Percentiles rank a stretch among this genome's conserved stretches.
Evolutionary conservation across 345 rosid species (phyloP).

Genomic region (Camelina sativa): DNA sequence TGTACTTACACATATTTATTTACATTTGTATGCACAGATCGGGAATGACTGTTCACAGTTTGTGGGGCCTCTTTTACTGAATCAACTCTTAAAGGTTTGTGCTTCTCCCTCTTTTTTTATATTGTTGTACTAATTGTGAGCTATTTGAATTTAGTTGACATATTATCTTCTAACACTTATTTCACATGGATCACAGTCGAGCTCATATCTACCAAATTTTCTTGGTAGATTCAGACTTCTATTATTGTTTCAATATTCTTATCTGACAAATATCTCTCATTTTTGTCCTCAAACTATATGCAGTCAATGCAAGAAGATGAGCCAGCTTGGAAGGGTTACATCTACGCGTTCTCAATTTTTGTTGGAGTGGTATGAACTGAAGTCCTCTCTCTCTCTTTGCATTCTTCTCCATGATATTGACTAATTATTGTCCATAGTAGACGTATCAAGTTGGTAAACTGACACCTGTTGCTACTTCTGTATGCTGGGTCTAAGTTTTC

Average conservation of each 20-base stretch:
- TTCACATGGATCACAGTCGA: constrained; percentile 27
- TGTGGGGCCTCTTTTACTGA: constrained; percentile 89
- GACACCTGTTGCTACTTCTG: constrained; percentile 12
- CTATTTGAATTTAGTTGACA: constrained; percentile 8
- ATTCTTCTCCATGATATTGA: constrained; percentile 9
- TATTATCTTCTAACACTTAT: background rate
- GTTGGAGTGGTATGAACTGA: constrained; percentile 47
- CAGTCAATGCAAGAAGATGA: constrained; percentile 98
- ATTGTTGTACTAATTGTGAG: constrained; percentile 8
- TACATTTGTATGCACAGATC: constrained; percentile 30
- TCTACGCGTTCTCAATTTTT: constrained; percentile 51
- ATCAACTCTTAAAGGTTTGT: constrained; percentile 84
- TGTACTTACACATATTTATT: constrained; percentile 6
- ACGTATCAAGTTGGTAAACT: background rate
- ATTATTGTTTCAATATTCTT: constrained; percentile 2
- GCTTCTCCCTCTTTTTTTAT: background rate
- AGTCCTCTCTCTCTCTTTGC: constrained; percentile 1
- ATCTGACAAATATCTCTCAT: constrained; percentile 34
- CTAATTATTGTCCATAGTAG: constrained; percentile 6
- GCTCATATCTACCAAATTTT: constrained; percentile 1
- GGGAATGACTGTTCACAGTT: constrained; percentile 90
- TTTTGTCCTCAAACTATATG: constrained; percentile 43
- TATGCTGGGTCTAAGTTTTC: background rate
- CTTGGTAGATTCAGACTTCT: constrained; percentile 20
- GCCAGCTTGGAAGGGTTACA: constrained; percentile 89